A percentile compares a stretch with the other conserved stretches of the same genome.
Evolutionary conservation across 164 flowering plant genomes (phyloP).

Genomic region (Buxus sempervirens): DNA sequence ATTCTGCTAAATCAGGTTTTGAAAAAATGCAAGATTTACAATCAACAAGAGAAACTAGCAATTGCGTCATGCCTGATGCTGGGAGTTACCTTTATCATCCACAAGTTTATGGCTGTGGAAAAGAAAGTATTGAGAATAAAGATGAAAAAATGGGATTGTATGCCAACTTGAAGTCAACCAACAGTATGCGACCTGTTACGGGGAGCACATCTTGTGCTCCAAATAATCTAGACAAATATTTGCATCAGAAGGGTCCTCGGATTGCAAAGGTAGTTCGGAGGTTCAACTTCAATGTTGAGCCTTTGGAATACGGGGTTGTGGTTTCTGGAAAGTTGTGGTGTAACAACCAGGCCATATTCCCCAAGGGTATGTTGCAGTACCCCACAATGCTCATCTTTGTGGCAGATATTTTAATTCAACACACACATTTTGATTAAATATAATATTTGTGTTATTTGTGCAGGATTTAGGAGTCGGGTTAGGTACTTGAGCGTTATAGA

Average conservation of each 20-base stretch:
- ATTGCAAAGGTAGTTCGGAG: conserved; percentile 86
- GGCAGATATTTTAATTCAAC: neutral
- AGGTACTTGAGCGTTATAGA: conserved; percentile 69
- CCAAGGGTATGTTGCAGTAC: conserved; percentile 56
- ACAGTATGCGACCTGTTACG: conserved; percentile 19
- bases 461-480: conserved; percentile 91
- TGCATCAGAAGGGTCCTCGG: conserved; percentile 87
- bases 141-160: conserved; percentile 24
- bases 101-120: conserved; percentile 23
- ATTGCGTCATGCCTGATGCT: conserved; percentile 15
- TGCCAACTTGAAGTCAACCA: conserved; percentile 26
- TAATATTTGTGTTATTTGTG: conserved; percentile 16
- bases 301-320: conserved; percentile 68
- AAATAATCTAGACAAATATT: conserved; percentile 48
- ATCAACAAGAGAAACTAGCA: conserved; percentile 15
- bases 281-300: conserved; percentile 77
- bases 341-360: conserved; percentile 71
- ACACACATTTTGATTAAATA: neutral
- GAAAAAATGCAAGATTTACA: conserved; percentile 17
- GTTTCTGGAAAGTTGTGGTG: conserved; percentile 72
- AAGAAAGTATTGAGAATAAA: conserved; percentile 24
- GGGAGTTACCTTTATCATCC: conserved; percentile 16
- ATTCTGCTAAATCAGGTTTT: conserved; percentile 13
- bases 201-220: conserved; percentile 37
- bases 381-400: neutral